Evolutionary conservation across 352 stramenopile genomes (phyloP).

Genomic region (Phytopythium oedochilum): DNA sequence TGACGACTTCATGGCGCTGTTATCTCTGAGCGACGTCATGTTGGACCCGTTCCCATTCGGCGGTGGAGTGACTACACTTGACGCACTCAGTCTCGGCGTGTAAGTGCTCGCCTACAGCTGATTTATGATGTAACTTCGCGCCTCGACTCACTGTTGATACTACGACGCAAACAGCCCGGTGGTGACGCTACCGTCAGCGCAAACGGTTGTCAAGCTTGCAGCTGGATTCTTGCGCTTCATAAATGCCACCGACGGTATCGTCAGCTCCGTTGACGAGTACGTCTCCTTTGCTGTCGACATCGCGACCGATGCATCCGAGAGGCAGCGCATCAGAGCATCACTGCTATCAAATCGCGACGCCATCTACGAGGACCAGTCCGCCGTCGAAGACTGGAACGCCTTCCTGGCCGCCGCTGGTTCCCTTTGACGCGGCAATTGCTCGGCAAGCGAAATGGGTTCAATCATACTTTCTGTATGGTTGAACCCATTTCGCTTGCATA

Average conservation of each 20-base stretch:
- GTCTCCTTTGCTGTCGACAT: slow-evolving; percentile 27
- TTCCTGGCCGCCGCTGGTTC: slow-evolving; percentile 15
- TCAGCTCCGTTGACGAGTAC: slow-evolving; percentile 30
- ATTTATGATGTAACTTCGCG: too few species aligned
- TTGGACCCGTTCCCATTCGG: slow-evolving; percentile 85
- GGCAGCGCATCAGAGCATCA: slow-evolving; percentile 9
- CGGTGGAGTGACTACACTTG: slow-evolving; percentile 79
- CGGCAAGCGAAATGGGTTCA: too few species aligned
- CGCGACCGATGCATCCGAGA: slow-evolving; percentile 17
- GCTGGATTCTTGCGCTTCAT: slow-evolving; percentile 59
- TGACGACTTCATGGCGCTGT: slow-evolving; percentile 44
- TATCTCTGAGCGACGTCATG: slow-evolving; percentile 58
- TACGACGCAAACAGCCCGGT: slow-evolving; percentile 28
- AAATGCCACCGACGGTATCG: slow-evolving; percentile 41
- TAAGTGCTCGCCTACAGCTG: too few species aligned
- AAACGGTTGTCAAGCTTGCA: slow-evolving; percentile 51
- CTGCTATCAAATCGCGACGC: slow-evolving; percentile 14
- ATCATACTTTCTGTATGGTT: too few species aligned
- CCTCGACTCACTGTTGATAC: slow-evolving; percentile 1
- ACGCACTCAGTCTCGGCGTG: slow-evolving; percentile 72
- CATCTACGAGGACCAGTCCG: slow-evolving; percentile 23
- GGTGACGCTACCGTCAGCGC: slow-evolving; percentile 42
- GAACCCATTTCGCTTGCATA: too few species aligned
- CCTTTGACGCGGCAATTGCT: too few species aligned
- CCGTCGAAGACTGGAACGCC: slow-evolving; percentile 30